phyloP scores from a whole-genome alignment of 2,329 filamentous ascomycete species.

The Madurella fahalii region DNA sequence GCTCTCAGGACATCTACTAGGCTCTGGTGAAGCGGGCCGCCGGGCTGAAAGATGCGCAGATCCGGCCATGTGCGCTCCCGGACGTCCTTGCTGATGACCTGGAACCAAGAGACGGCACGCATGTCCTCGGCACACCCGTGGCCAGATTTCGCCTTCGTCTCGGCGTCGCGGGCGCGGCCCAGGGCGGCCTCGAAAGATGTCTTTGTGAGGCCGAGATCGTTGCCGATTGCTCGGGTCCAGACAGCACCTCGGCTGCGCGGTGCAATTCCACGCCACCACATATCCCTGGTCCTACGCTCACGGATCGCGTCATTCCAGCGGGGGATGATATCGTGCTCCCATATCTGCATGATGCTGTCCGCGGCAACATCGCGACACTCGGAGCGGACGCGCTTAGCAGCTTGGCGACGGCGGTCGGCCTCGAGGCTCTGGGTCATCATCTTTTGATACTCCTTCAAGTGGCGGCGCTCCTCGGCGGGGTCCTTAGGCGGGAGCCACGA shows the following conservation, averaged over 20 bases:
- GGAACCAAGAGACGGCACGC: slow-evolving; percentile 57
- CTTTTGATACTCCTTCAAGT: slow-evolving; percentile 78
- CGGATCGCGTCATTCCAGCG: slow-evolving; percentile 70
- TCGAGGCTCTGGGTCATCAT: slow-evolving; percentile 68
- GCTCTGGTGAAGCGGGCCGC: slow-evolving; percentile 61
- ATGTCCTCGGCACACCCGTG: slow-evolving; percentile 52
- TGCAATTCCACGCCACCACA: slow-evolving; percentile 79
- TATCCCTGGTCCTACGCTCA: slow-evolving; percentile 65
- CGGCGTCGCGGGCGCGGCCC: slow-evolving; percentile 59
- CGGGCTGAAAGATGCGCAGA: slow-evolving; percentile 65
- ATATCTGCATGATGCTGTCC: slow-evolving; percentile 56
- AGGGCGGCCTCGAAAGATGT: slow-evolving; percentile 69
- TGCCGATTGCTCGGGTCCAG: slow-evolving; percentile 69
- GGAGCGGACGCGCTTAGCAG: slow-evolving; percentile 47
- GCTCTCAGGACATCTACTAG: slow-evolving; percentile 71
- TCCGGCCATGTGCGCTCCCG: slow-evolving; percentile 64
- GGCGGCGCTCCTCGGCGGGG: slow-evolving; percentile 83
- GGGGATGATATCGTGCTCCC: slow-evolving; percentile 73
- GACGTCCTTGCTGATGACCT: slow-evolving; percentile 61
- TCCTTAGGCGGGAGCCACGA: slow-evolving; percentile 85
- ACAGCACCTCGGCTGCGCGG: slow-evolving; percentile 65
- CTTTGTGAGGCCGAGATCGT: slow-evolving; percentile 64
- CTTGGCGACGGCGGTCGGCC: slow-evolving; percentile 57
- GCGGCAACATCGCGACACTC: slow-evolving; percentile 52
- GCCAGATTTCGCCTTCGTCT: slow-evolving; percentile 50